Percentiles rank a stretch among this genome's conserved stretches.
phyloP scores from a whole-genome alignment of 2,329 filamentous ascomycete species.

The Phaeomoniella chlamydospora region DNA sequence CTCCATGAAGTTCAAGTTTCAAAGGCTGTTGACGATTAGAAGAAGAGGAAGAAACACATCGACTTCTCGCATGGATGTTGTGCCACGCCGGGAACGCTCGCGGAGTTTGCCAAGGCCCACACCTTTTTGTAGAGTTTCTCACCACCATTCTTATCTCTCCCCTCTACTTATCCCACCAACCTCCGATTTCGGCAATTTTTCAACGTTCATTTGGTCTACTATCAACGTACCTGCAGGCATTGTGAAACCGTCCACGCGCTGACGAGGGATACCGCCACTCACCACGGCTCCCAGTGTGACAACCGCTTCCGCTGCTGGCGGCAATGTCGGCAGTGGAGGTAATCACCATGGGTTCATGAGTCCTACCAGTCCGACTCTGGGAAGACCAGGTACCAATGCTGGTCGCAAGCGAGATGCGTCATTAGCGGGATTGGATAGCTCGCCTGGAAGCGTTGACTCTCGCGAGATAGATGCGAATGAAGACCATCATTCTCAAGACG shows the following conservation, averaged over 20 bases:
- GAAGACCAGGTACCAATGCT: conserved; percentile 13
- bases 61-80: too few relatives aligned
- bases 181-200: background rate
- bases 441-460: conserved; percentile 25
- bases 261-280: background rate
- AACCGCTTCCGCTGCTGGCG: background rate
- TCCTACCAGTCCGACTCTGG: background rate
- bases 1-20: background rate
- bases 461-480: conserved; percentile 22
- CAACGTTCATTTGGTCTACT: background rate
- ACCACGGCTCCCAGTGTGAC: conserved; percentile 1
- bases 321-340: background rate
- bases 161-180: conserved; percentile 1
- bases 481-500: conserved; percentile 26
- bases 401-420: conserved; percentile 25
- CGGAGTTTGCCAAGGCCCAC: conserved; percentile 1
- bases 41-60: too few relatives aligned
- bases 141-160: background rate
- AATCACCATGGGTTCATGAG: background rate
- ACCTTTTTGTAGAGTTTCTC: background rate
- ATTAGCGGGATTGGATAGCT: conserved; percentile 29
- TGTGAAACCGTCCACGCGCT: too few relatives aligned
- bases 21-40: too few relatives aligned
- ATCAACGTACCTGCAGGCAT: too few relatives aligned
- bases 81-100: too few relatives aligned